Conservation (phyloP, 495 filamentous ascomycete genomes). For the Hypoxylon crocopeplum region DNA sequence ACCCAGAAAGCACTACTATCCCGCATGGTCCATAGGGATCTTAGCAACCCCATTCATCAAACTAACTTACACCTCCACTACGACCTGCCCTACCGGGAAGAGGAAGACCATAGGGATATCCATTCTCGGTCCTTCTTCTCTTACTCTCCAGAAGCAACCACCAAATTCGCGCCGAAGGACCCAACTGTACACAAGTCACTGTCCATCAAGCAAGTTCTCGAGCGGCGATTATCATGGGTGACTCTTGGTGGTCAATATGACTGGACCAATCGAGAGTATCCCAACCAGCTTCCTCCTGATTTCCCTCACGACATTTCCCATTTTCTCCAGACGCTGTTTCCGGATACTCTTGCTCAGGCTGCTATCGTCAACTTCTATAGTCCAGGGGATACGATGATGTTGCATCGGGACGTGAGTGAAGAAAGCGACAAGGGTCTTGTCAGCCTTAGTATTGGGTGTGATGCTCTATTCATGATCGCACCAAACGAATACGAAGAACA, state of each 20-base stretch:
- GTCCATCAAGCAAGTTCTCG: slow-evolving; percentile 66
- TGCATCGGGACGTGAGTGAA: slow-evolving; percentile 92
- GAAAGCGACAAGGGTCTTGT: slow-evolving; percentile 74
- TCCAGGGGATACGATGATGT: slow-evolving; percentile 83
- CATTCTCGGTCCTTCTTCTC: slow-evolving; percentile 54
- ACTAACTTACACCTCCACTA: slow-evolving; percentile 91
- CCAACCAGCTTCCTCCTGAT: slow-evolving; percentile 64
- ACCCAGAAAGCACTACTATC: slow-evolving; percentile 72
- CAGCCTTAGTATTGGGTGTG: slow-evolving; percentile 87
- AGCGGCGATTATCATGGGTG: slow-evolving; percentile 86
- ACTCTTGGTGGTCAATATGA: slow-evolving; percentile 95
- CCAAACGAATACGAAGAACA: slow-evolving; percentile 45
- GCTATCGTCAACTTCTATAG: slow-evolving; percentile 93
- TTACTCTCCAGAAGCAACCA: slow-evolving; percentile 42
- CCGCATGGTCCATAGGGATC: slow-evolving; percentile 77
- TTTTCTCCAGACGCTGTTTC: slow-evolving; percentile 70
- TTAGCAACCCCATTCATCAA: slow-evolving; percentile 73
- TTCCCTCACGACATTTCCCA: slow-evolving; percentile 77
- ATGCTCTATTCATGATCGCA: slow-evolving; percentile 78
- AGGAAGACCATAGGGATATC: slow-evolving; percentile 24
- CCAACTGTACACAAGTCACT: slow-evolving; percentile 72
- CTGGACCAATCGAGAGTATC: slow-evolving; percentile 87
- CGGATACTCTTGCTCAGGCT: slow-evolving; percentile 76
- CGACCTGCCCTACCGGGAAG: slow-evolving; percentile 69
- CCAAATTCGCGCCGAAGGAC: slow-evolving; percentile 69